These are phyloP conservation scores for Glonium stellatum DNA, from an alignment of 495 filamentous ascomycete species.

Conservation along the genomic window DNA sequence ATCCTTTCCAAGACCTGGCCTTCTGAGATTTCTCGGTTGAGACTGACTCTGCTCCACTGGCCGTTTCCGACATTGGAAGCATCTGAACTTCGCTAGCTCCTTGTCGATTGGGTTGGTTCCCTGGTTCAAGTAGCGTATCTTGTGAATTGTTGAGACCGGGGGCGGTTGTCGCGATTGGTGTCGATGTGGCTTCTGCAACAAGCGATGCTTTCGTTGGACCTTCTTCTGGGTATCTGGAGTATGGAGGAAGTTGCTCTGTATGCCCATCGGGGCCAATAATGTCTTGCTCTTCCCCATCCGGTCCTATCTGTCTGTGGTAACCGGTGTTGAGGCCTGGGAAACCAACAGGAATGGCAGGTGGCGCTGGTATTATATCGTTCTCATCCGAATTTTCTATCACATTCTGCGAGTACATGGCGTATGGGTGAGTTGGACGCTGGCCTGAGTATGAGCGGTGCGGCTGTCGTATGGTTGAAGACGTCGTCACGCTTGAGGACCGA, in stretches of 20 bases:
- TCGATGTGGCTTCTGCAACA: conserved; percentile 13
- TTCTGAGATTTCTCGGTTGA: conserved; percentile 7
- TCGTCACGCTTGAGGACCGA: conserved; percentile 31
- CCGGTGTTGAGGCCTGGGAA: conserved; percentile 57
- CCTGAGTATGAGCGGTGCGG: conserved; percentile 21
- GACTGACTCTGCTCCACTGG: not conserved
- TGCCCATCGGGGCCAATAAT: conserved; percentile 87
- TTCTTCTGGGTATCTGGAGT: conserved; percentile 69
- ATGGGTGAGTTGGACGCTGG: conserved; percentile 73
- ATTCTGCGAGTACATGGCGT: conserved; percentile 80
- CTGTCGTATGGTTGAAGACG: conserved; percentile 18
- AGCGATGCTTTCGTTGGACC: conserved; percentile 26
- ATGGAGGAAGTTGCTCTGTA: conserved; percentile 83
- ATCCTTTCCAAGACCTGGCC: conserved; percentile 27
- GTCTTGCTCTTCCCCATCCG: conserved; percentile 81
- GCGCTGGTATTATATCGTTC: conserved; percentile 34
- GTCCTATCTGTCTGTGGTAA: conserved; percentile 65
- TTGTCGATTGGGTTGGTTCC: not conserved
- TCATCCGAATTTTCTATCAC: conserved; percentile 44
- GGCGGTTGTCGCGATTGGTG: conserved; percentile 5
- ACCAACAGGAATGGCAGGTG: conserved; percentile 55
- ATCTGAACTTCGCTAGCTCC: not conserved
- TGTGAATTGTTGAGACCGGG: conserved; percentile 4
- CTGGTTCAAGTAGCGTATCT: conserved; percentile 5
- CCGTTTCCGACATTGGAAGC: conserved; percentile 31